Percentiles rank a stretch among this genome's conserved stretches.
Conservation (phyloP, 352 stramenopile genomes). For the Globisporangium canariense region DNA sequence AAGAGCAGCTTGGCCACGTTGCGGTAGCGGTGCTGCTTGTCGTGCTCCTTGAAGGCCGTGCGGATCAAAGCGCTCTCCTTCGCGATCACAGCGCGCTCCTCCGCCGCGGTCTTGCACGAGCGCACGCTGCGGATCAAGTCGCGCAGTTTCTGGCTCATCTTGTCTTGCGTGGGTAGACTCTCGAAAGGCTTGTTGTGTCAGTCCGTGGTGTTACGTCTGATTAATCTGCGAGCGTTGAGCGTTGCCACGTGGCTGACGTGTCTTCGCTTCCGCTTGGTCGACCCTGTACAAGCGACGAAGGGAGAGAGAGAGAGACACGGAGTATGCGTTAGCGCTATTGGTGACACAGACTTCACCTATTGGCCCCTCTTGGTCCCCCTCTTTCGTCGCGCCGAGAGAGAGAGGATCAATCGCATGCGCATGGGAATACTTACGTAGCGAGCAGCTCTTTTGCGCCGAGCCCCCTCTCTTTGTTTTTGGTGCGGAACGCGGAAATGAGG, state of each 20-base stretch:
- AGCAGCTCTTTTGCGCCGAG: slow-evolving; percentile 1
- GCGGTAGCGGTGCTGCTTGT: slow-evolving; percentile 95
- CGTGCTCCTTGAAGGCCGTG: slow-evolving; percentile 98
- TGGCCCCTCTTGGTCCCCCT: too few relatives aligned
- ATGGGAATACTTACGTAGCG: not conserved
- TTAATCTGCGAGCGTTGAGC: not conserved
- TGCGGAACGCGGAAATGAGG: not conserved
- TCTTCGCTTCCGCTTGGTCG: not conserved
- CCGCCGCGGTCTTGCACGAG: slow-evolving; percentile 97
- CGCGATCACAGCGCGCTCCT: slow-evolving; percentile 98
- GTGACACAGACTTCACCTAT: too few relatives aligned
- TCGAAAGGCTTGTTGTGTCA: not conserved
- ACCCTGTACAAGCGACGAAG: not conserved
- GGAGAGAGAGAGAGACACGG: not conserved
- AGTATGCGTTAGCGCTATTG: not conserved
- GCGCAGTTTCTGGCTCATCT: slow-evolving; percentile 97
- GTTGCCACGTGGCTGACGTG: slow-evolving; percentile 3
- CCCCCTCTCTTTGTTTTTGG: slow-evolving; percentile 3
- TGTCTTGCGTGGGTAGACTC: not conserved
- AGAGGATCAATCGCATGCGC: not conserved
- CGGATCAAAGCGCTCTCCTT: slow-evolving; percentile 99
- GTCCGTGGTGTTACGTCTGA: not conserved
- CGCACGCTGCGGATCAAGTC: slow-evolving; percentile 98
- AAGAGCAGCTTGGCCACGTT: slow-evolving; percentile 99
- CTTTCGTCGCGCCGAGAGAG: not conserved